Base-by-base conservation (phyloP, 2,329 filamentous ascomycete genomes). In the Sporothrix brasiliensis region DNA sequence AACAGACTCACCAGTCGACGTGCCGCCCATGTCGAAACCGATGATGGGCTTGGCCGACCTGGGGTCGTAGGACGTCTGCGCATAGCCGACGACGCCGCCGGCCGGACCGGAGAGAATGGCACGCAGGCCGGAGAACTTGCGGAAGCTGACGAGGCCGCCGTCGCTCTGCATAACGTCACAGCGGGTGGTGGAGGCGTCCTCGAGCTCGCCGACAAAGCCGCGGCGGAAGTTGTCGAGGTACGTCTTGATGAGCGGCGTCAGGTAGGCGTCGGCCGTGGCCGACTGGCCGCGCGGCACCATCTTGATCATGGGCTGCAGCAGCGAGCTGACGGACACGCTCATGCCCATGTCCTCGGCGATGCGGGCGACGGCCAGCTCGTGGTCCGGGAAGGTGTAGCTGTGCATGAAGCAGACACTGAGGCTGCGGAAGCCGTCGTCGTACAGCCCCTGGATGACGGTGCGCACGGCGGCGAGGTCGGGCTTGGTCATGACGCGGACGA, bases 81-180 rank as follows among this genome's bases (percentile, higher is more conserved):
- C 89, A 79, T 91, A 91, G 16, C 90, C 90, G 6, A 92, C 89
- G 0, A 92, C 89, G 56, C 90, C 90, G 6, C 89, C 90, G 24
- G 90, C 90, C 41, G 90, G 90, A 0, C 90, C 90, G 1, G 88
- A 91, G 0, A 92, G 77, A 71, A 92, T 91, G 2, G 89, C 89
- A 72, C 86, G 83, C 3, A 76, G 71, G 0, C 76, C 76, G 19
- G 69, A 70, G 41, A 76, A 76, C 3, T 54, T 56, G 13, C 70
- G 58, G 47, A 73, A 73, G 54, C 72, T 68, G 9, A 75, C 74
- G 11, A 77, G 74, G 1, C 75, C 76, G 50, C 88, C 88, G 73
- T 90, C 87, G 0, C 85, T 88, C 76, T 91, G 89, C 89, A 91
- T 92, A 75, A 92, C 91, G 75, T 92, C 89, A 78, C 89, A 91